Evolutionary conservation across 2,329 filamentous ascomycete genomes (phyloP), one percentile per base, ranked within the genome.

Genomic region (Diaporthe ampelina): DNA sequence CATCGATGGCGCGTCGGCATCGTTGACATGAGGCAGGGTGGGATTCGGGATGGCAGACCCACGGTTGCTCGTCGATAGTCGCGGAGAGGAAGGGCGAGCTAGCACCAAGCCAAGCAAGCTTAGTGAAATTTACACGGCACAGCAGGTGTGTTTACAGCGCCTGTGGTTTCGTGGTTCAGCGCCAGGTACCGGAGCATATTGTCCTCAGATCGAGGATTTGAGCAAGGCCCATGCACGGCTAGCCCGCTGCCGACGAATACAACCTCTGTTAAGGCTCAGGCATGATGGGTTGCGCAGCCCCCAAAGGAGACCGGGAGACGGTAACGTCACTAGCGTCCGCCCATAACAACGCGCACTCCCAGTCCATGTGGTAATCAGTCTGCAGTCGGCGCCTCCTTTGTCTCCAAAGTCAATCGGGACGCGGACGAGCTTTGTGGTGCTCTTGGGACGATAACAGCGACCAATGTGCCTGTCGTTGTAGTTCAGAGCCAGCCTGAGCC

Each of bases 101-200:
- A 32, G 29, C 29, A 24, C 43, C 32, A 29, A 24, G 43, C 40
- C 19, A 4, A 24, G 43, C 32, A 29, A 24, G 43, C 40, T 43
- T 17, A 24, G 43, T 50, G 54, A 59, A 4, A 13, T 35, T 35
- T 17, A 24, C 43, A 70, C 40, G 9, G 26, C 59, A 26, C 26
- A 11, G 9, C 17, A 32, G 17, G 17, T 43, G 26, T 43, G 24
- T 29, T n/a, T 9, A 32, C 19, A 24, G 43, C 40, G 6, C 4
- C 40, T 43, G 40, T 19, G 40, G 40, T 19, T 43, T 69, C 21
- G 43, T 29, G 43, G 13, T 19, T 10, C 59, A 56, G 35, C 37
- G 29, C 24, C 61, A 69, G 43, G 45, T 26, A 65, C 45, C 73
- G 70, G 70, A 74, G 73, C 73, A 74, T 61, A 56, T 69, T 56